Evolutionary conservation across 2,329 filamentous ascomycete species (phyloP), one percentile per base, ranked within the genome.

Genomic region (Exophiala oligosperma): DNA sequence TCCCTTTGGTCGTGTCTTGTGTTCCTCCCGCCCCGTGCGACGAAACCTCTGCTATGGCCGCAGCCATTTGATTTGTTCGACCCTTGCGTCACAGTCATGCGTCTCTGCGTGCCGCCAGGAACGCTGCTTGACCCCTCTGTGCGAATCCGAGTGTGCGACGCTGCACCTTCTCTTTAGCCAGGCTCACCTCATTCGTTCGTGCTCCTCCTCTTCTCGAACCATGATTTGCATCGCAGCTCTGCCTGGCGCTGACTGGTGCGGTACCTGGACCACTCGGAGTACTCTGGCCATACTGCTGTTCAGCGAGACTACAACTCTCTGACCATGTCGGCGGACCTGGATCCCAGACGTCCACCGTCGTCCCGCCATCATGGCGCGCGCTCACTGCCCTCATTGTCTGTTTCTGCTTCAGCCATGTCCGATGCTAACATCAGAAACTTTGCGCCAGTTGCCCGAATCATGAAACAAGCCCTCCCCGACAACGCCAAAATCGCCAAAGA

Each of bases 401-500:
- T 69, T 55, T 63, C 65, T 52, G 54, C 47, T 32, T 28, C 57
- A 52, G 64, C 63, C 59, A 66, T 67, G 60, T 84, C 86, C 69
- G 90, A 94, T 85, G 90, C 91, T 95, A 92, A 95, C 81, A 94
- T 94, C 80, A 86, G 89, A 71, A 94, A 94, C 79, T 92, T 91
- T 85, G 89, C 86, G 77, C 87, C 89, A 99, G 94, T 99, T 71
- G 94, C 94, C 66, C 89, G 94, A 57, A 97, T 99, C 75, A 99
- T 99, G 94, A 99, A 99, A 77, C 89, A 92, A 69, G 94, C 94
- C 5, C 82, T 99, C 49, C 94, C 94, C 52, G 94, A 99, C 66
- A 99, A 99, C 72, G 94, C 94, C 67, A 99, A 99, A 78, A 99
- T 99, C 62, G 92, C 92, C 60, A 99, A 99, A 74, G 94, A 99